These are phyloP conservation scores for Ogataea salicorniae DNA, from an alignment of 805 yeast genomes.

Conservation along the genomic window DNA sequence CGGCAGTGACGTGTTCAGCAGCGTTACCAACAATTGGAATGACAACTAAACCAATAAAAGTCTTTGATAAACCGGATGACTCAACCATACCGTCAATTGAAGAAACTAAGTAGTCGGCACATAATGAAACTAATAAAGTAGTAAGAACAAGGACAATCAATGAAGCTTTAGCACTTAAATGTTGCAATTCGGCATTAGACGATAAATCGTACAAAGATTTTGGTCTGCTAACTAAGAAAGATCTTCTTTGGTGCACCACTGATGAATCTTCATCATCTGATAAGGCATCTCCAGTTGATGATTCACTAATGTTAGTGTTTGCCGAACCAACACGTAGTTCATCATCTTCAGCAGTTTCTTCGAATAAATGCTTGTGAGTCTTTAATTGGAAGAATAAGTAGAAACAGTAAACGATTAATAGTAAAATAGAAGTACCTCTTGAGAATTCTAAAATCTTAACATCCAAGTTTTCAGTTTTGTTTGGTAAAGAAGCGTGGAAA, in stretches of 20 bases:
- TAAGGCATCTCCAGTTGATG: slow-evolving; percentile 1
- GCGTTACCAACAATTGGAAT: slow-evolving; percentile 98
- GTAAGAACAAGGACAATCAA: slow-evolving; percentile 51
- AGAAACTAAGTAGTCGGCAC: slow-evolving; percentile 92
- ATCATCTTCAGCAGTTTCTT: slow-evolving; percentile 39
- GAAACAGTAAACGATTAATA: slow-evolving; percentile 70
- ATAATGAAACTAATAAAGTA: slow-evolving; percentile 77
- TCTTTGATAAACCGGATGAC: slow-evolving; percentile 81
- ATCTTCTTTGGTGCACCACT: slow-evolving; percentile 18
- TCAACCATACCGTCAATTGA: slow-evolving; percentile 87
- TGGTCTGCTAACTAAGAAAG: slow-evolving; percentile 26
- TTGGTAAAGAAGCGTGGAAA: slow-evolving; percentile 74
- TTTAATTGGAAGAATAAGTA: slow-evolving; percentile 84
- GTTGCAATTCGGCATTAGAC: slow-evolving; percentile 26
- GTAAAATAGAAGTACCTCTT: slow-evolving; percentile 77
- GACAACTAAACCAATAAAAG: slow-evolving; percentile 89
- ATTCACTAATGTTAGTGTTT: background rate
- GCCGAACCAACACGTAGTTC: slow-evolving; percentile 5
- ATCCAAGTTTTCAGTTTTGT: slow-evolving; percentile 22
- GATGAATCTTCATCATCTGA: background rate
- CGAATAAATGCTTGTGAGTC: slow-evolving; percentile 78
- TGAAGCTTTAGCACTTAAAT: slow-evolving; percentile 51
- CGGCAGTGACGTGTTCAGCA: slow-evolving; percentile 97
- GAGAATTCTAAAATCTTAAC: slow-evolving; percentile 63
- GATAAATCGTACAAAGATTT: slow-evolving; percentile 24